Conservation (phyloP, 1,284 basidiomycete genomes). For the Sutorius eximius region DNA sequence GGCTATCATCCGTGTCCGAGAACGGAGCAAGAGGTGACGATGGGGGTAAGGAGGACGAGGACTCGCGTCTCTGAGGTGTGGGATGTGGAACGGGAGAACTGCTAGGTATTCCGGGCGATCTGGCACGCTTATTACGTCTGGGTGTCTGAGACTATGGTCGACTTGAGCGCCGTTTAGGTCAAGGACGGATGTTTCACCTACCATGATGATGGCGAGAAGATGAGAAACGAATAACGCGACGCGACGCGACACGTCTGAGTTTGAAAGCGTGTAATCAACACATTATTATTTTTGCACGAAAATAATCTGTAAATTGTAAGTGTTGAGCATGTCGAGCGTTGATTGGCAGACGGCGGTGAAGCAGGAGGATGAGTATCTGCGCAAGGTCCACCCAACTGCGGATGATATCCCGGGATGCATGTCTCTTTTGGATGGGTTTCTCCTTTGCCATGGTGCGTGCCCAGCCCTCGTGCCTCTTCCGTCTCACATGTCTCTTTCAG, state of each 20-base stretch:
- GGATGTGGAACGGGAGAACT: constrained; percentile 52
- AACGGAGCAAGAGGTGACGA: constrained; percentile 83
- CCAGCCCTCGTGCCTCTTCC: constrained; percentile 1
- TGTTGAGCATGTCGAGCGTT: constrained; percentile 39
- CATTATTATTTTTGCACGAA: neutral
- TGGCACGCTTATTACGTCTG: constrained; percentile 59
- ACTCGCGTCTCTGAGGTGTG: constrained; percentile 53
- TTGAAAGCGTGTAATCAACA: constrained; percentile 31
- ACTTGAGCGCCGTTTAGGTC: neutral
- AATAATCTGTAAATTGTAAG: constrained; percentile 1
- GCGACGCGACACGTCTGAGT: constrained; percentile 38
- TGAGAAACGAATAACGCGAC: constrained; percentile 30
- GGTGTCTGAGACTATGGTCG: constrained; percentile 38
- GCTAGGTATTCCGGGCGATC: constrained; percentile 55
- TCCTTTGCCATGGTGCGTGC: constrained; percentile 71
- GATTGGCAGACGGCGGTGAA: constrained; percentile 54
- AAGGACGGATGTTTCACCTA: constrained; percentile 11
- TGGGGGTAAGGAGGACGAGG: constrained; percentile 73
- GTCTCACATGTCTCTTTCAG: constrained; percentile 41
- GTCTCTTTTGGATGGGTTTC: constrained; percentile 74
- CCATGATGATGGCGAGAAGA: constrained; percentile 30
- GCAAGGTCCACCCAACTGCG: constrained; percentile 63
- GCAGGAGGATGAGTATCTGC: constrained; percentile 67
- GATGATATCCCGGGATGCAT: constrained; percentile 84
- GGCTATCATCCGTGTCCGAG: constrained; percentile 83